A percentile compares a stretch with the other conserved stretches of the same genome.
These are phyloP conservation scores for Leccinum rimulosum DNA, from an alignment of 768 basidiomycete genomes.

Conservation along the genomic window DNA sequence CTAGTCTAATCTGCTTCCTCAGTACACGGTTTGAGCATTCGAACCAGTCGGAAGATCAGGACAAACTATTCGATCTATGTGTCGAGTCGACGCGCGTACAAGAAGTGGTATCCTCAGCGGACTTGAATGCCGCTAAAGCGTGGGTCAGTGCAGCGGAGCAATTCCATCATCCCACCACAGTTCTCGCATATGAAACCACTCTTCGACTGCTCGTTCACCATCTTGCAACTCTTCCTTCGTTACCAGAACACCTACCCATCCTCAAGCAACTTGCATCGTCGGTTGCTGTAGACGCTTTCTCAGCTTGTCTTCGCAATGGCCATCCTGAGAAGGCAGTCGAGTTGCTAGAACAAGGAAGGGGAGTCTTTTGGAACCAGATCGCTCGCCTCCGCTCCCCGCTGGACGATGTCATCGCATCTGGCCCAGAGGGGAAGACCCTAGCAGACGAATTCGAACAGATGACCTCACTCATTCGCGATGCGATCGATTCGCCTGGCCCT, in stretches of 20 bases:
- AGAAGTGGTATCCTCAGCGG: not conserved
- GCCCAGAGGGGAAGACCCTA: not conserved
- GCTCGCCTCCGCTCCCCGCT: not conserved
- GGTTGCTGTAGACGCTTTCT: not conserved
- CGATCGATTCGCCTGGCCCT: not conserved
- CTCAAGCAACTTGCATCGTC: not conserved
- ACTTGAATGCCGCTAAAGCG: not conserved
- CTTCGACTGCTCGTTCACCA: not conserved
- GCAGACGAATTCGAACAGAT: not conserved
- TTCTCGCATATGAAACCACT: not conserved
- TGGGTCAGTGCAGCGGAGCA: not conserved
- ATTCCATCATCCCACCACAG: not conserved
- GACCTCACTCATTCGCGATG: not conserved
- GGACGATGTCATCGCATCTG: not conserved
- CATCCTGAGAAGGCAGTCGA: not conserved
- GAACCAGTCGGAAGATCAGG: not conserved
- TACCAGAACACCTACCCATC: not conserved
- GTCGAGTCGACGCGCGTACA: not conserved
- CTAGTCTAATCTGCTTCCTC: not conserved
- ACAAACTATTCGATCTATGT: not conserved
- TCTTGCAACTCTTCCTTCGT: not conserved
- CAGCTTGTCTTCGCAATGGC: not conserved
- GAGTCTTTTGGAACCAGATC: not conserved
- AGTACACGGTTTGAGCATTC: not conserved
- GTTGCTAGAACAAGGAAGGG: not conserved